phyloP scores from a whole-genome alignment of 176 grass and related monocot genomes.

The Calamus simplicifolius region DNA sequence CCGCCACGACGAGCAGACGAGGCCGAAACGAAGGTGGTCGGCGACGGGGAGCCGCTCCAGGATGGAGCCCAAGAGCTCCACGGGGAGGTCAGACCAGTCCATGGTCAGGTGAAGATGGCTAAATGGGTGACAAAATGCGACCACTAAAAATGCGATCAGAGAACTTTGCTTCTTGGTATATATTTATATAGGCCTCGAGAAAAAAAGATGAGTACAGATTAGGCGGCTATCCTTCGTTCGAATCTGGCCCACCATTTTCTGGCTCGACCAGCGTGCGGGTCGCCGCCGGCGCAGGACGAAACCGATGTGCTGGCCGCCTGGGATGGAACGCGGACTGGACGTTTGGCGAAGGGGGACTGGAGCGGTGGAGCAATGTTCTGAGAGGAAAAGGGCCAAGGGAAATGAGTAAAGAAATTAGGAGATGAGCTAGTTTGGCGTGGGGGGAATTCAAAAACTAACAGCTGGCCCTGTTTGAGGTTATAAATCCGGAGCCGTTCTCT shows the following conservation, averaged over 20 bases:
- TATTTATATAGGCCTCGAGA: background rate
- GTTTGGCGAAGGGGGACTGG: too few relatives aligned
- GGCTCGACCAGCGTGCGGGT: background rate
- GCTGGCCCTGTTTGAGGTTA: too few relatives aligned
- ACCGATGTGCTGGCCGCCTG: too few relatives aligned
- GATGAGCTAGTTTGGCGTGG: too few relatives aligned
- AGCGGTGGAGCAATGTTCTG: too few relatives aligned
- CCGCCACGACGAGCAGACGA: constrained; percentile 35
- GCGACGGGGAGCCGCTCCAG: constrained; percentile 24
- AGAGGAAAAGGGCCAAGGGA: too few relatives aligned
- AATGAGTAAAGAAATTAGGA: too few relatives aligned
- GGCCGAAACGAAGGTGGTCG: constrained; percentile 35
- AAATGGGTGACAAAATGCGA: background rate
- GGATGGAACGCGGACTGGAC: too few relatives aligned
- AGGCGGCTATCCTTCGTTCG: background rate
- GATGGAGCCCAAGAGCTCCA: constrained; percentile 32
- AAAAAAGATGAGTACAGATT: too few relatives aligned
- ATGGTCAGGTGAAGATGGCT: background rate
- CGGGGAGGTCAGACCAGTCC: constrained; percentile 40
- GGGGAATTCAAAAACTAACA: too few relatives aligned
- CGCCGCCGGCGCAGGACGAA: background rate
- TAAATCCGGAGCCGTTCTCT: too few relatives aligned
- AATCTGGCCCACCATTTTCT: background rate
- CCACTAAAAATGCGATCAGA: too few relatives aligned
- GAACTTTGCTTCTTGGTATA: background rate